These are phyloP conservation scores for Eustoma russellianum DNA, from an alignment of 257 asterid species.

Conservation along the genomic window DNA sequence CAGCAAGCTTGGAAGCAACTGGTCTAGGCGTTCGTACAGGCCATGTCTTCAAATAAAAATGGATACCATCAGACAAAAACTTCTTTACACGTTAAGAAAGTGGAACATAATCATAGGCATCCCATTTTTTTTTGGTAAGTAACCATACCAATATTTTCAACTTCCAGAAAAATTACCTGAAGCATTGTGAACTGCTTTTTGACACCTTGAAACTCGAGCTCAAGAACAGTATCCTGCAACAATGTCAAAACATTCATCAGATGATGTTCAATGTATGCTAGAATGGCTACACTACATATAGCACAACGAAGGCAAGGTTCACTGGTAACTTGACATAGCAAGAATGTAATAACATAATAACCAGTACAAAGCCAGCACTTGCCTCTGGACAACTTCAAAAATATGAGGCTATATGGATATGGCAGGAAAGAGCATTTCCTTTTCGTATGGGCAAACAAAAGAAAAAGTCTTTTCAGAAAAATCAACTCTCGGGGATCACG, in stretches of 20 bases:
- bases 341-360: too few relatives aligned
- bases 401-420: too few relatives aligned
- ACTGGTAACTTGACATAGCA: not conserved
- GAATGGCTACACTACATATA: not conserved
- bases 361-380: too few relatives aligned
- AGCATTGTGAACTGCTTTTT: conserved; percentile 91
- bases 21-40: conserved; percentile 99
- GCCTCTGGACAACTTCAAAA: too few relatives aligned
- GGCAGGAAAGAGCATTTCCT: not conserved
- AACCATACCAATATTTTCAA: not conserved
- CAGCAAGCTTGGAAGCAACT: conserved; percentile 91
- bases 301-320: not conserved
- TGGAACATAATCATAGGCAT: not conserved
- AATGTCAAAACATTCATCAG: conserved; percentile 5
- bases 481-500: too few relatives aligned
- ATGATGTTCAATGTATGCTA: too few relatives aligned
- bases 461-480: too few relatives aligned
- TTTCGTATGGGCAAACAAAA: not conserved
- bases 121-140: too few relatives aligned
- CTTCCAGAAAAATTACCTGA: conserved; percentile 43
- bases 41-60: conserved; percentile 59
- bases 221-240: conserved; percentile 93
- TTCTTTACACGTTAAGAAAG: conserved; percentile 4
- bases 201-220: conserved; percentile 98
- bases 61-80: conserved; percentile 3